These are phyloP conservation scores for Boletus sp. DNA, from an alignment of 768 basidiomycete genomes.

Conservation along the genomic window DNA sequence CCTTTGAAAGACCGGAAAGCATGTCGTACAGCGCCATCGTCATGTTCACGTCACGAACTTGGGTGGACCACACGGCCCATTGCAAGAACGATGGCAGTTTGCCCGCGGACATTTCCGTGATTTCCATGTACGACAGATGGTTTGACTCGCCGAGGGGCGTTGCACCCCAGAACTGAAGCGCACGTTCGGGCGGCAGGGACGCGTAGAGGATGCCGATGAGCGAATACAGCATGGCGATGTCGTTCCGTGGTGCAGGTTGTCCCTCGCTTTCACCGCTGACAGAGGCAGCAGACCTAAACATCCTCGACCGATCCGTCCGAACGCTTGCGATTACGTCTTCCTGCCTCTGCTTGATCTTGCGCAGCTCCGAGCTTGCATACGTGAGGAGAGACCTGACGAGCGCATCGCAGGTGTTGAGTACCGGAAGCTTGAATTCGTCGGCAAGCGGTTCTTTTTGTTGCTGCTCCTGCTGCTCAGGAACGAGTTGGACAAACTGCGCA, in stretches of 20 bases:
- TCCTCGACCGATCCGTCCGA: conserved; percentile 60
- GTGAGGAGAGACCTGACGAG: conserved; percentile 71
- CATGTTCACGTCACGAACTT: conserved; percentile 69
- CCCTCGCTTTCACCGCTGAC: conserved; percentile 41
- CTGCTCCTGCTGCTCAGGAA: conserved; percentile 37
- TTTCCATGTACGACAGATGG: conserved; percentile 53
- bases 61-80: conserved; percentile 88
- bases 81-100: conserved; percentile 77
- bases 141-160: conserved; percentile 44
- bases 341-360: conserved; percentile 86
- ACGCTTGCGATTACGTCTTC: conserved; percentile 78
- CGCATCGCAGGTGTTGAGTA: conserved; percentile 66
- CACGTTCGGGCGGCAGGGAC: conserved; percentile 69
- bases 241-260: conserved; percentile 64
- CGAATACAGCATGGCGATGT: conserved; percentile 80
- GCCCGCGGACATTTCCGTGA: conserved; percentile 57
- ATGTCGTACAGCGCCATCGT: conserved; percentile 84
- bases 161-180: conserved; percentile 85
- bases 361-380: conserved; percentile 75
- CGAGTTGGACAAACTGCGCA: conserved; percentile 40
- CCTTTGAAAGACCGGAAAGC: conserved; percentile 80
- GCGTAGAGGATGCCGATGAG: conserved; percentile 82
- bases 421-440: conserved; percentile 47
- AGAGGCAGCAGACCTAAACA: conserved; percentile 43
- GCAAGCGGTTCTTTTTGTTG: conserved; percentile 38